These are phyloP conservation scores for Penicillium sp. DNA, from an alignment of 2,329 filamentous ascomycete genomes.

Conservation along the genomic window DNA sequence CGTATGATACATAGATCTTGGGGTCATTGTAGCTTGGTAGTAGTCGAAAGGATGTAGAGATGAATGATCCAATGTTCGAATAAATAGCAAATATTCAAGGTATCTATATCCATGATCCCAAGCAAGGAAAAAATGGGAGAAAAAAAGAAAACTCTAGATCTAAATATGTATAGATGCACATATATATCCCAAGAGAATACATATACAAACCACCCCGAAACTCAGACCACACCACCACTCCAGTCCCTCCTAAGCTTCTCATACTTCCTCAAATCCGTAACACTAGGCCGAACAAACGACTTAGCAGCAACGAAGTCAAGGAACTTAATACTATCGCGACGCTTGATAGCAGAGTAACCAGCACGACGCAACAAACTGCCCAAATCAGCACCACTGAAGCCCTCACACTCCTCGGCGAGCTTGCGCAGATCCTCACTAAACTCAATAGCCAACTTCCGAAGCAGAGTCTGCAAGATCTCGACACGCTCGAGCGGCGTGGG, in stretches of 20 bases:
- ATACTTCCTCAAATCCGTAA: conserved; percentile 58
- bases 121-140: neutral
- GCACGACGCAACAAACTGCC: conserved; percentile 59
- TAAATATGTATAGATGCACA: neutral
- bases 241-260: conserved; percentile 53
- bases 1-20: neutral
- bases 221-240: conserved; percentile 37
- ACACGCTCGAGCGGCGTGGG: conserved; percentile 75
- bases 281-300: conserved; percentile 47
- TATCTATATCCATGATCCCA: conserved; percentile 9
- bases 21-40: neutral
- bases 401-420: conserved; percentile 70
- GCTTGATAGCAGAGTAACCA: conserved; percentile 55
- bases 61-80: neutral
- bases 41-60: neutral
- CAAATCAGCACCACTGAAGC: conserved; percentile 72
- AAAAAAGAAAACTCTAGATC: conserved; percentile 1
- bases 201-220: neutral
- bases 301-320: conserved; percentile 45
- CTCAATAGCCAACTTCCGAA: conserved; percentile 51
- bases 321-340: conserved; percentile 48
- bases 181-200: neutral
- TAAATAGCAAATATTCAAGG: conserved; percentile 5
- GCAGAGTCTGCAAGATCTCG: conserved; percentile 74
- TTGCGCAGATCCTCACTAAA: conserved; percentile 56